phyloP scores from a whole-genome alignment of 805 yeast genomes.

The Saturnispora galanensis region DNA sequence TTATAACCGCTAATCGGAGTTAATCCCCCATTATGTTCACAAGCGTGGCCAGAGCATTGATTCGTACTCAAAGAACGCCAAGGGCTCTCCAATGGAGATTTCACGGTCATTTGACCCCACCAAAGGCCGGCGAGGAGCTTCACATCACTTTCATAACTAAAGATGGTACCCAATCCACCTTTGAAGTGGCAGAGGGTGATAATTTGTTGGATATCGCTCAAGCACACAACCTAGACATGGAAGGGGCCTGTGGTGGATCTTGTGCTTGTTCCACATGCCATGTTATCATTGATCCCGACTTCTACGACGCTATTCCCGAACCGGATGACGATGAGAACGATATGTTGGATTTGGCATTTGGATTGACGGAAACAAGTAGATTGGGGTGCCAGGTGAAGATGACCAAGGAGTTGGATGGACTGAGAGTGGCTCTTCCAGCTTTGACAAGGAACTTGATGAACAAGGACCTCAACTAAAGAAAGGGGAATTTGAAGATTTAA shows the following conservation, averaged over 20 bases:
- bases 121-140: constrained; percentile 87
- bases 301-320: constrained; percentile 82
- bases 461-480: constrained; percentile 50
- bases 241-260: constrained; percentile 97
- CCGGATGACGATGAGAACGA: constrained; percentile 98
- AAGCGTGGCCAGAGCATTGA: constrained; percentile 8
- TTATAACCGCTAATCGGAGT: neutral
- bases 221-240: constrained; percentile 89
- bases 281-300: constrained; percentile 91
- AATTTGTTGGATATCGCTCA: constrained; percentile 89
- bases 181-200: constrained; percentile 90
- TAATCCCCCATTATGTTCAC: constrained; percentile 1
- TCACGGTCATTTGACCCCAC: constrained; percentile 87
- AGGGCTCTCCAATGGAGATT: constrained; percentile 8
- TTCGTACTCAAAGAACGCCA: constrained; percentile 9
- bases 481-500: neutral
- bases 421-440: constrained; percentile 91
- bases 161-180: constrained; percentile 74
- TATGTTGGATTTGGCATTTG: constrained; percentile 96
- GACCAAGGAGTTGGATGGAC: constrained; percentile 85
- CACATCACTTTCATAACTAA: constrained; percentile 83
- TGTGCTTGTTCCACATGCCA: constrained; percentile 99
- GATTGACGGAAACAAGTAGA: constrained; percentile 92
- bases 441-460: constrained; percentile 90
- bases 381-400: constrained; percentile 89